Percentiles rank a stretch among this genome's conserved stretches.
Conservation (phyloP, 2,329 filamentous ascomycete species). For the Aspergillus pseudoterreus region DNA sequence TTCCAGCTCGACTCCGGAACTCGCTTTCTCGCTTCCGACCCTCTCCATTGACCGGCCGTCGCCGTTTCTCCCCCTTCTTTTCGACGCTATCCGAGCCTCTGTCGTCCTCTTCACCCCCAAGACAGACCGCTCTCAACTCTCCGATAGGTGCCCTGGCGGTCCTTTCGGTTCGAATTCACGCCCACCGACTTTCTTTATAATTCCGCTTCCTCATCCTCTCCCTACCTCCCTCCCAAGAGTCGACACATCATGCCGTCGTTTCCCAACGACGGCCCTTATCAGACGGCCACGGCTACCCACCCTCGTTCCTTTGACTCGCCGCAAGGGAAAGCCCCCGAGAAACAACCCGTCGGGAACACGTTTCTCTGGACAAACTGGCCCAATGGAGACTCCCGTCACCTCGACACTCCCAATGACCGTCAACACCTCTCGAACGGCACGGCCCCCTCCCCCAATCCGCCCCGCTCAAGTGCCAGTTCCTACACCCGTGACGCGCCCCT, state of each 20-base stretch:
- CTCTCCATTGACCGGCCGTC: constrained; percentile 7
- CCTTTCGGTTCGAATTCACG: neutral
- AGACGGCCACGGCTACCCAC: constrained; percentile 30
- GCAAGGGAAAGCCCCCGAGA: constrained; percentile 43
- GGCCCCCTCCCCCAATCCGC: constrained; percentile 59
- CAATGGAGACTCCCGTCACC: constrained; percentile 40
- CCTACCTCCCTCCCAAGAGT: constrained; percentile 5
- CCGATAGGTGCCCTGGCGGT: constrained; percentile 4
- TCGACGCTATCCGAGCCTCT: constrained; percentile 5
- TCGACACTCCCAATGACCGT: constrained; percentile 38
- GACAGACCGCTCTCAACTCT: neutral
- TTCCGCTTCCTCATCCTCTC: neutral
- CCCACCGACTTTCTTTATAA: neutral
- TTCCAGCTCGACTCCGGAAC: constrained; percentile 11
- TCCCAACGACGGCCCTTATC: constrained; percentile 32
- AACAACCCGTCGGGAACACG: constrained; percentile 41
- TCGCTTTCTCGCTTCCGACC: constrained; percentile 3
- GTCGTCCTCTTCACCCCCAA: constrained; percentile 4
- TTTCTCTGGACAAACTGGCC: constrained; percentile 46
- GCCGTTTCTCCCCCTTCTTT: constrained; percentile 5
- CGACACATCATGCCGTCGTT: constrained; percentile 37
- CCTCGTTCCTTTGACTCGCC: constrained; percentile 39
- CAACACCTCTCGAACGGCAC: constrained; percentile 48
- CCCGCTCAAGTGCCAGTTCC: constrained; percentile 45
- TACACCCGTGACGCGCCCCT: constrained; percentile 39